Conservation (phyloP, 306 rosid genomes). For the Prunus campanulata region DNA sequence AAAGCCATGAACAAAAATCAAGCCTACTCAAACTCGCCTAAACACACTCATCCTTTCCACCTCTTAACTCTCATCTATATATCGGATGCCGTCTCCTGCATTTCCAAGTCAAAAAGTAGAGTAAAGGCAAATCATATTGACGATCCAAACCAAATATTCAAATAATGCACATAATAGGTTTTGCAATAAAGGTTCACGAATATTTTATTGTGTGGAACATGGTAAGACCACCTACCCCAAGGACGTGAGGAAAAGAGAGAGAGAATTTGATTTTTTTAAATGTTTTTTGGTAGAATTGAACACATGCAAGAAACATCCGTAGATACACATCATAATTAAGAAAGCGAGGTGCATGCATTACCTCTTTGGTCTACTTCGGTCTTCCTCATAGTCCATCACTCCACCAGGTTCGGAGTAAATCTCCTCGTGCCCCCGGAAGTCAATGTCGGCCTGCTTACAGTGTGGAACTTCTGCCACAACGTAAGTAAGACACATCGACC, state of each 20-base stretch:
- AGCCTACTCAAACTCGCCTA: conserved; percentile 51
- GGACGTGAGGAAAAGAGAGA: too few species aligned
- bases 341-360: conserved; percentile 21
- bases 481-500: conserved; percentile 99
- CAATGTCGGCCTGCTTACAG: conserved; percentile 97
- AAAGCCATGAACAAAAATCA: conserved; percentile 55
- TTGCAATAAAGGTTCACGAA: not conserved
- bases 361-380: conserved; percentile 97
- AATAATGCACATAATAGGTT: not conserved
- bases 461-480: conserved; percentile 98
- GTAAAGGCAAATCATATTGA: not conserved
- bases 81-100: conserved; percentile 94
- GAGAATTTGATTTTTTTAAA: too few species aligned
- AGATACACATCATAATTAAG: not conserved
- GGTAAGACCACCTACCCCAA: too few species aligned
- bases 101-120: conserved; percentile 16
- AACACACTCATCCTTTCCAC: conserved; percentile 40
- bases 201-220: too few species aligned
- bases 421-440: conserved; percentile 98
- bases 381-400: conserved; percentile 99
- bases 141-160: not conserved
- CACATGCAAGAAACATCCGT: not conserved
- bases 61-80: conserved; percentile 48
- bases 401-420: conserved; percentile 98
- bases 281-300: too few species aligned